Evolutionary conservation across 257 asterid genomes (phyloP).

Genomic region (Sherardia arvensis): DNA sequence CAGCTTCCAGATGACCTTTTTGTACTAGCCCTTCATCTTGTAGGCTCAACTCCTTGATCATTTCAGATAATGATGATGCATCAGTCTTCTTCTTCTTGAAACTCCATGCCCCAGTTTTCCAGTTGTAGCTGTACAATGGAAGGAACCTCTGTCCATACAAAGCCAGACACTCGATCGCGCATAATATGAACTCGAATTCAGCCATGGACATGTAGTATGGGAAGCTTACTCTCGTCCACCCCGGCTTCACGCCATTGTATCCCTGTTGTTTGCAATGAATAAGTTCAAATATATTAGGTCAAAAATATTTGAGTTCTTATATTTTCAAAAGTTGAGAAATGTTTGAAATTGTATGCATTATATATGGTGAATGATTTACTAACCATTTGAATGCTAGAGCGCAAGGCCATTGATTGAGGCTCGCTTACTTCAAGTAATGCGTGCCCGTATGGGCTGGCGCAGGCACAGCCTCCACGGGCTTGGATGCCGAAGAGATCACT

Average conservation of each 20-base stretch:
- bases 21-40: conserved; percentile 12
- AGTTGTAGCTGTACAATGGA: conserved; percentile 38
- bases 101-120: conserved; percentile 60
- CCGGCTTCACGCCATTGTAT: conserved; percentile 56
- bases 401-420: conserved; percentile 29
- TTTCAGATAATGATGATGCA: conserved; percentile 10
- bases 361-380: conserved; percentile 5
- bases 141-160: conserved; percentile 56
- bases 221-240: conserved; percentile 78
- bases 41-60: conserved; percentile 18
- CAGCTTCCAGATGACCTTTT: conserved; percentile 42
- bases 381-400: conserved; percentile 38
- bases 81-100: conserved; percentile 23
- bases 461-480: conserved; percentile 77
- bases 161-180: conserved; percentile 51
- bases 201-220: conserved; percentile 61
- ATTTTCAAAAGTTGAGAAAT: no score
- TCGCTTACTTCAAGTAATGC: conserved; percentile 33
- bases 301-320: no score
- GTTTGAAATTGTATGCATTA: no score
- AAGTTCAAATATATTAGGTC: no score
- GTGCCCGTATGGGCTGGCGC: conserved; percentile 74
- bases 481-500: conserved; percentile 71
- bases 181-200: conserved; percentile 48
- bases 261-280: conserved; percentile 29